Percentiles rank a stretch among this genome's conserved stretches.
Evolutionary conservation across 2,329 filamentous ascomycete species (phyloP).

Genomic region (Sclerotinia glacialis): DNA sequence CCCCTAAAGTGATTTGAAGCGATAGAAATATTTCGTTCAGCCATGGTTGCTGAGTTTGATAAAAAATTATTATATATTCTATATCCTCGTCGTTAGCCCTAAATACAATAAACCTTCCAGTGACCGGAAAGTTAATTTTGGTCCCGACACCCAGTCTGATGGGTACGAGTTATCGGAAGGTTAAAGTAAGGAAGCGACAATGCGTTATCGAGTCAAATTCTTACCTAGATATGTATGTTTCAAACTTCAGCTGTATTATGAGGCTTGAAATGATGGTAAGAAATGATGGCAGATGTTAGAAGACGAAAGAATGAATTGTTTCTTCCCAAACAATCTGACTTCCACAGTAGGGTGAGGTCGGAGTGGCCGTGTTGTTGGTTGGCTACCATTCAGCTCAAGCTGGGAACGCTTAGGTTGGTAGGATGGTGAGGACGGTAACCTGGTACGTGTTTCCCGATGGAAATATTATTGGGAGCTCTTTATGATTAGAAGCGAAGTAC

Average conservation of each 20-base stretch:
- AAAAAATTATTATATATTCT: constrained; percentile 8
- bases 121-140: constrained; percentile 22
- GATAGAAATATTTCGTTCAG: constrained; percentile 22
- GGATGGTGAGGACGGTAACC: constrained; percentile 10
- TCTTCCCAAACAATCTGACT: background rate
- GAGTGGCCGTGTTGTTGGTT: constrained; percentile 20
- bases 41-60: background rate
- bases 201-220: constrained; percentile 24
- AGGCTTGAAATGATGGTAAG: constrained; percentile 9
- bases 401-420: constrained; percentile 2
- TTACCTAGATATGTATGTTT: constrained; percentile 19
- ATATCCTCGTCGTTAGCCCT: constrained; percentile 21
- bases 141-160: constrained; percentile 24
- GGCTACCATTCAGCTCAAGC: constrained; percentile 4
- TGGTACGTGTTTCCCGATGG: constrained; percentile 8
- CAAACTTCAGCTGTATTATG: background rate
- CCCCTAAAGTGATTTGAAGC: constrained; percentile 20
- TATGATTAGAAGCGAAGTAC: background rate
- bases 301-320: background rate
- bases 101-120: background rate
- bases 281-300: background rate
- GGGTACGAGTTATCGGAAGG: constrained; percentile 15
- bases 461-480: background rate
- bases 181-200: constrained; percentile 23
- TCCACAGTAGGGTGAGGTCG: background rate